These are phyloP conservation scores for Atkinsonella texensis DNA, from an alignment of 2,329 filamentous ascomycete species.

Conservation along the genomic window DNA sequence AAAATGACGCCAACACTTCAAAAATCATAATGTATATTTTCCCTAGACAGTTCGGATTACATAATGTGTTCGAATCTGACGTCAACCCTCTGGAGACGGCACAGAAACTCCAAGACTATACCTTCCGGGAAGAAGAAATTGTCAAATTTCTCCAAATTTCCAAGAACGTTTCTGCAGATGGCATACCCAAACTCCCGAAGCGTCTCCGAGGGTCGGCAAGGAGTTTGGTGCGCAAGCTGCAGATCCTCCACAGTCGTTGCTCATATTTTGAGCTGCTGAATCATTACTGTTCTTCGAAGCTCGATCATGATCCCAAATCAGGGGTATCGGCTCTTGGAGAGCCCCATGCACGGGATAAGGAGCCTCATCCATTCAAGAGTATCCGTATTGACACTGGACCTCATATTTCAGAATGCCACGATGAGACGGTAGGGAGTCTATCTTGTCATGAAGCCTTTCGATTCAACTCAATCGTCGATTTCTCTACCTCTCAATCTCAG, in stretches of 20 bases:
- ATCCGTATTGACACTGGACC: neutral
- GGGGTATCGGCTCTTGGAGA: neutral
- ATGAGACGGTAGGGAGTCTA: neutral
- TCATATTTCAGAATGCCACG: neutral
- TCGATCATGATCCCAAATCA: slow-evolving; percentile 12
- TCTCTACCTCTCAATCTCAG: slow-evolving; percentile 46
- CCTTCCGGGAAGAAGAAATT: slow-evolving; percentile 75
- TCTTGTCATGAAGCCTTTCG: neutral
- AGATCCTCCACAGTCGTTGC: slow-evolving; percentile 59
- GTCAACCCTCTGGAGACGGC: slow-evolving; percentile 53
- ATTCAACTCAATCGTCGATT: slow-evolving; percentile 42
- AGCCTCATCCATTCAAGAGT: neutral
- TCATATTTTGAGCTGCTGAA: slow-evolving; percentile 68
- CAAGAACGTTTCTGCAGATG: slow-evolving; percentile 7
- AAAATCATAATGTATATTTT: slow-evolving; percentile 90
- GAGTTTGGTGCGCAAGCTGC: slow-evolving; percentile 53
- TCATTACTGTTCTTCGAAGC: slow-evolving; percentile 60
- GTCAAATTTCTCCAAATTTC: slow-evolving; percentile 12
- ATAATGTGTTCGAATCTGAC: slow-evolving; percentile 78
- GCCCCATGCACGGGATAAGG: neutral
- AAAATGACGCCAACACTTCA: slow-evolving; percentile 37
- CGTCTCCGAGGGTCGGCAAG: slow-evolving; percentile 52
- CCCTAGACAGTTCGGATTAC: slow-evolving; percentile 75
- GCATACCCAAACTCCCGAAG: slow-evolving; percentile 39
- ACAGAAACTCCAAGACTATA: slow-evolving; percentile 75